These are phyloP conservation scores for Viola odorata DNA, from an alignment of 345 rosid genomes.

Conservation along the genomic window DNA sequence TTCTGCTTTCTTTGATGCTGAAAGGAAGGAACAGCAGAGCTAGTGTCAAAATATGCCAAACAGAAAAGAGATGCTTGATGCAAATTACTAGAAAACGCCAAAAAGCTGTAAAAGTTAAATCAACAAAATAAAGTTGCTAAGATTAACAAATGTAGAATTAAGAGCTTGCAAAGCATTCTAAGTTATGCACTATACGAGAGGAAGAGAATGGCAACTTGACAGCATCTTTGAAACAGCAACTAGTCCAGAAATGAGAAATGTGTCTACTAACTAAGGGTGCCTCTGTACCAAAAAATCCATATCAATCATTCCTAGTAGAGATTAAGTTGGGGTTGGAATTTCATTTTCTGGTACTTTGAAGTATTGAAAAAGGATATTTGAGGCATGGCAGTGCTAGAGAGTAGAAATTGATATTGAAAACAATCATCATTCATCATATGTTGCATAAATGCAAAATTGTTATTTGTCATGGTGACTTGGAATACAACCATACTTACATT, in stretches of 20 bases:
- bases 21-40: constrained; percentile 6
- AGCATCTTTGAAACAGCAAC: neutral
- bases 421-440: too few relatives aligned
- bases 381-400: neutral
- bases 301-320: neutral
- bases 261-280: neutral
- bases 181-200: neutral
- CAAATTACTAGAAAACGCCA: too few relatives aligned
- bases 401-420: too few relatives aligned
- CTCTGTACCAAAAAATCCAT: neutral
- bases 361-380: neutral
- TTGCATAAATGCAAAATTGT: neutral
- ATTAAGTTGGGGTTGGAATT: neutral
- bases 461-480: neutral
- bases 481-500: constrained; percentile 39
- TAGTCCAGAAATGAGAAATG: neutral
- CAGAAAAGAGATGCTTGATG: too few relatives aligned
- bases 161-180: constrained; percentile 1
- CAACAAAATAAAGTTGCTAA: too few relatives aligned
- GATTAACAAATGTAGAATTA: neutral
- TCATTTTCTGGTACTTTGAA: neutral
- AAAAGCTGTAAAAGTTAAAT: too few relatives aligned
- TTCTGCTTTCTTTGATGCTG: constrained; percentile 44
- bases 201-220: neutral
- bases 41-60: too few relatives aligned